phyloP scores from a whole-genome alignment of 2,329 filamentous ascomycete species.

The Colletotrichum chlorophyti region DNA sequence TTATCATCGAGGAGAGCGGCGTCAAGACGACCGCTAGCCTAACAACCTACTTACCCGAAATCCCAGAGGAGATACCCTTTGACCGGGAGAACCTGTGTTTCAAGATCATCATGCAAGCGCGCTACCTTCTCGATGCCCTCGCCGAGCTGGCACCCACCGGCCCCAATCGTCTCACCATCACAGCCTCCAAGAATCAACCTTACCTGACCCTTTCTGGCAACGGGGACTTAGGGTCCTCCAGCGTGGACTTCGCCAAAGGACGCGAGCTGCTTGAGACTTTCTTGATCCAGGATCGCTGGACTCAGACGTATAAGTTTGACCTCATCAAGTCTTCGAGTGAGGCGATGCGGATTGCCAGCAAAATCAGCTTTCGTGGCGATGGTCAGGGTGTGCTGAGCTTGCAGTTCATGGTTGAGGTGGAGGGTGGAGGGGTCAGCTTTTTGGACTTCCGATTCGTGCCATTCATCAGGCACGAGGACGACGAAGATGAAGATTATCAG shows the following conservation, averaged over 20 bases:
- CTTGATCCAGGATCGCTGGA: constrained; percentile 63
- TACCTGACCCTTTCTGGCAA: constrained; percentile 77
- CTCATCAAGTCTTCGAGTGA: constrained; percentile 84
- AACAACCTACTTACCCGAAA: constrained; percentile 83
- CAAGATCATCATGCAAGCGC: constrained; percentile 93
- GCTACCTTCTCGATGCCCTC: constrained; percentile 74
- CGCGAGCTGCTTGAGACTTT: constrained; percentile 78
- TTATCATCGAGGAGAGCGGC: constrained; percentile 85
- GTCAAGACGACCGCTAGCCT: constrained; percentile 91
- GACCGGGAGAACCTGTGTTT: constrained; percentile 80
- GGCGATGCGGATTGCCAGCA: constrained; percentile 92
- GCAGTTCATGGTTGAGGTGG: constrained; percentile 95
- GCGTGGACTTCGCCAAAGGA: constrained; percentile 70
- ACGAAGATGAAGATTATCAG: constrained; percentile 49
- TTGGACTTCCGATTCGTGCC: constrained; percentile 86
- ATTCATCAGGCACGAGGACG: constrained; percentile 67
- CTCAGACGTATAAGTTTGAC: constrained; percentile 84
- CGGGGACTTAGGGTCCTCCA: constrained; percentile 65
- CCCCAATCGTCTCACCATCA: constrained; percentile 76
- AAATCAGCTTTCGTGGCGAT: constrained; percentile 90
- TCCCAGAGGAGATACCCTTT: constrained; percentile 84
- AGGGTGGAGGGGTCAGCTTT: constrained; percentile 73
- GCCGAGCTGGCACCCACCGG: constrained; percentile 73
- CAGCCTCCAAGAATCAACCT: constrained; percentile 68
- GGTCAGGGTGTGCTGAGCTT: constrained; percentile 88